phyloP scores from a whole-genome alignment of 1,284 basidiomycete genomes.

The Cutaneotrichosporon sp. region DNA sequence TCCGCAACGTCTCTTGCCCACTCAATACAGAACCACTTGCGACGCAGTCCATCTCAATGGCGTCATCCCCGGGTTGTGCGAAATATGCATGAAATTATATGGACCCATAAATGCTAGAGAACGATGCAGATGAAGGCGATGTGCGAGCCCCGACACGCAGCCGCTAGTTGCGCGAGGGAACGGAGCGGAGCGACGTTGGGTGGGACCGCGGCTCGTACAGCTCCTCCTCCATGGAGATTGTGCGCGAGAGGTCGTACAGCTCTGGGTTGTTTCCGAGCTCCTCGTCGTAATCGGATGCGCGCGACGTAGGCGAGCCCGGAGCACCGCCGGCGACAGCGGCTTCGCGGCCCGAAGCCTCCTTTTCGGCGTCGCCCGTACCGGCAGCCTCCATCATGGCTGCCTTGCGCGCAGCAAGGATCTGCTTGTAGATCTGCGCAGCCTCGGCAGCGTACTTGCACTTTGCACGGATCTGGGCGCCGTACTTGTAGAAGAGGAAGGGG shows the following conservation, averaged over 20 bases:
- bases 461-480: slow-evolving; percentile 57
- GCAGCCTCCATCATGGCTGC: slow-evolving; percentile 9
- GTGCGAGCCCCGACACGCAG: too few relatives aligned
- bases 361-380: slow-evolving; percentile 13
- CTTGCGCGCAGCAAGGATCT: slow-evolving; percentile 38
- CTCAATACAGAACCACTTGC: too few relatives aligned
- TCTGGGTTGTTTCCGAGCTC: slow-evolving; percentile 11
- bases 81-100: too few relatives aligned
- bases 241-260: slow-evolving; percentile 18
- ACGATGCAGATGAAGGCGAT: too few relatives aligned
- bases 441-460: slow-evolving; percentile 52
- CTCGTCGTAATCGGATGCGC: slow-evolving; percentile 9
- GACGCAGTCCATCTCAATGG: too few relatives aligned
- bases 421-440: slow-evolving; percentile 34
- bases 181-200: slow-evolving; percentile 4
- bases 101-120: too few relatives aligned
- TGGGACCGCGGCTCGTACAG: slow-evolving; percentile 4
- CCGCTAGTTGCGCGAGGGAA: not conserved
- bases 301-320: not conserved
- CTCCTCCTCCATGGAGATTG: slow-evolving; percentile 19
- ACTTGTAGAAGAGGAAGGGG: slow-evolving; percentile 52
- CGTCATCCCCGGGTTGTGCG: too few relatives aligned
- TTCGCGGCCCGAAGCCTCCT: slow-evolving; percentile 1
- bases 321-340: not conserved
- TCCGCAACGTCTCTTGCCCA: too few relatives aligned